Evolutionary conservation across 345 rosid species (phyloP).

Genomic region (Dovyalis caffra): DNA sequence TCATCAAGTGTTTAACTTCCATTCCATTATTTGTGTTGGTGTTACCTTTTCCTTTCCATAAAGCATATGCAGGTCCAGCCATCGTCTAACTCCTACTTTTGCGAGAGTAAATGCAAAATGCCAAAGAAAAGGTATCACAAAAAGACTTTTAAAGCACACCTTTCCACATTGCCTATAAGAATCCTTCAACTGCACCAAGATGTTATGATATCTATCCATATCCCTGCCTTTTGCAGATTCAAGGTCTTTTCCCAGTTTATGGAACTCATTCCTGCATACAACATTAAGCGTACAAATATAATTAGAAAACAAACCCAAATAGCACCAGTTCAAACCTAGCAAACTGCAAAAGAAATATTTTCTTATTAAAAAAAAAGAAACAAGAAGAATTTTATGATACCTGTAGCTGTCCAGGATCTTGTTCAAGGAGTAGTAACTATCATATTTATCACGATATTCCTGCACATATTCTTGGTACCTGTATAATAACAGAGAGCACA

Average conservation of each 20-base stretch:
- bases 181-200: slow-evolving; percentile 56
- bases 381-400: slow-evolving; percentile 37
- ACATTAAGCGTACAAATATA: slow-evolving; percentile 3
- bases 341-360: slow-evolving; percentile 4
- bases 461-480: slow-evolving; percentile 80
- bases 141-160: slow-evolving; percentile 41
- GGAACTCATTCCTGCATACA: slow-evolving; percentile 59
- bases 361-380: neutral
- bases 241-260: slow-evolving; percentile 73
- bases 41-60: neutral
- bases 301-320: neutral
- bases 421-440: slow-evolving; percentile 67
- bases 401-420: slow-evolving; percentile 73
- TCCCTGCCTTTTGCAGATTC: slow-evolving; percentile 66
- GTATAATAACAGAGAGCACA: neutral
- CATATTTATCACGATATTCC: slow-evolving; percentile 79
- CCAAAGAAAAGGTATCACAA: neutral
- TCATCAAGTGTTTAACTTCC: neutral
- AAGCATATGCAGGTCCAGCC: neutral
- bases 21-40: neutral
- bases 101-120: neutral
- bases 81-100: neutral
- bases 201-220: slow-evolving; percentile 56
- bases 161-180: slow-evolving; percentile 60
- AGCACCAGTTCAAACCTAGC: neutral